Percentiles rank a stretch among this genome's conserved stretches.
Conservation (phyloP, 768 basidiomycete species). For the Suillus clintonianus region DNA sequence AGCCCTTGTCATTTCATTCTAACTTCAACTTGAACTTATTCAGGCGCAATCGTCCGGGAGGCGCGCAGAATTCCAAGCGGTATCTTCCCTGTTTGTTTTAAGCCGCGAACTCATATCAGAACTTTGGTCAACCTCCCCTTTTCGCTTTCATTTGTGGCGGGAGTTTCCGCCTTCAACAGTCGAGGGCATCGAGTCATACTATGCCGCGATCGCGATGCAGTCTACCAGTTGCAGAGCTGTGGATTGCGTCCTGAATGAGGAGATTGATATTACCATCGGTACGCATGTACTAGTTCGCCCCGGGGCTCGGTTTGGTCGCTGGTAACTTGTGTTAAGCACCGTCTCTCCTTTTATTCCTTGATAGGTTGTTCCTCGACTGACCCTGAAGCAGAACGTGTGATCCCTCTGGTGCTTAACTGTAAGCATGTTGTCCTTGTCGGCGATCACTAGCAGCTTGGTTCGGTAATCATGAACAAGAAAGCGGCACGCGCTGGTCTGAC, state of each 20-base stretch:
- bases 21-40: too few relatives aligned
- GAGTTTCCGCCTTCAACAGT: constrained; percentile 35
- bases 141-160: not conserved
- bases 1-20: too few relatives aligned
- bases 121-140: not conserved
- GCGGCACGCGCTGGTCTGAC: constrained; percentile 98
- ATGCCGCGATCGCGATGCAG: too few relatives aligned
- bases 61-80: not conserved
- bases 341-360: not conserved
- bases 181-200: constrained; percentile 35
- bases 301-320: too few relatives aligned
- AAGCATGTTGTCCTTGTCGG: constrained; percentile 99
- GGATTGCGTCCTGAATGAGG: constrained; percentile 34
- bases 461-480: constrained; percentile 99
- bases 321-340: too few relatives aligned
- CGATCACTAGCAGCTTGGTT: constrained; percentile 95
- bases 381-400: constrained; percentile 86
- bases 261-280: constrained; percentile 49
- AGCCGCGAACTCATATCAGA: not conserved
- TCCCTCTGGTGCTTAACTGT: constrained; percentile 95
- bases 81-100: not conserved
- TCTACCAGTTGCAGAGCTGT: constrained; percentile 43
- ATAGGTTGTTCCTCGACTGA: constrained; percentile 15
- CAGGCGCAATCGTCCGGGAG: too few relatives aligned
- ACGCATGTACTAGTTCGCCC: too few relatives aligned